Evolutionary conservation across 1,284 basidiomycete species (phyloP).

Genomic region (Leccinum insolens): DNA sequence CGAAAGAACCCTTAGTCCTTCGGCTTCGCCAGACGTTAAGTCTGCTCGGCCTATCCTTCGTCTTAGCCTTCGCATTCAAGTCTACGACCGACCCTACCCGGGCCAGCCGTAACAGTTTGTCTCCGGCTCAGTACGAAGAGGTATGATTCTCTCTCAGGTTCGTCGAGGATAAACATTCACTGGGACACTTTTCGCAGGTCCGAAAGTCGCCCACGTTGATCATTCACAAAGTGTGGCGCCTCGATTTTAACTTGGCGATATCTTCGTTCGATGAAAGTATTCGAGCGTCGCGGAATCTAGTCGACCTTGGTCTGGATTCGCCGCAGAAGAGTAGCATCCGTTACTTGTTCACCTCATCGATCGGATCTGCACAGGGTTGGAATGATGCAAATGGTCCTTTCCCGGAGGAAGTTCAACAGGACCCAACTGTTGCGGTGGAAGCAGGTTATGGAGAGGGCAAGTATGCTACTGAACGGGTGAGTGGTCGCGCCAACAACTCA

Average conservation of each 20-base stretch:
- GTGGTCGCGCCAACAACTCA: slow-evolving; percentile 4
- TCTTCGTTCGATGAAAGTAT: slow-evolving; percentile 41
- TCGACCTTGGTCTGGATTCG: slow-evolving; percentile 36
- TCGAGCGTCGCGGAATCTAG: slow-evolving; percentile 37
- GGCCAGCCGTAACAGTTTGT: no score
- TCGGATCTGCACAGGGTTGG: slow-evolving; percentile 31
- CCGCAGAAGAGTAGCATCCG: slow-evolving; percentile 8
- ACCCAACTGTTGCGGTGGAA: slow-evolving; percentile 21
- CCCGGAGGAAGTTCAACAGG: slow-evolving; percentile 30
- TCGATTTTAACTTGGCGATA: slow-evolving; percentile 45
- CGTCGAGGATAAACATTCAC: background rate
- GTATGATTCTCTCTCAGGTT: background rate
- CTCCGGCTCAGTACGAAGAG: background rate
- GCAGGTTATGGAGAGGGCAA: slow-evolving; percentile 26
- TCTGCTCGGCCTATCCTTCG: no score
- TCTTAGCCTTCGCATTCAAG: no score
- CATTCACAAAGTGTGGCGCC: slow-evolving; percentile 39
- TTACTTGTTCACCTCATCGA: slow-evolving; percentile 37
- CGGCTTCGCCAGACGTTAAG: no score
- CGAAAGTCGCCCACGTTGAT: background rate
- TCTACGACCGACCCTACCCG: no score
- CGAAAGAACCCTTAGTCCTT: no score
- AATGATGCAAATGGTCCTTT: slow-evolving; percentile 22
- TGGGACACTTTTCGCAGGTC: background rate
- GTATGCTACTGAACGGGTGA: slow-evolving; percentile 34